These are phyloP conservation scores for Argentina anserina DNA, from an alignment of 306 rosid species.

Conservation along the genomic window DNA sequence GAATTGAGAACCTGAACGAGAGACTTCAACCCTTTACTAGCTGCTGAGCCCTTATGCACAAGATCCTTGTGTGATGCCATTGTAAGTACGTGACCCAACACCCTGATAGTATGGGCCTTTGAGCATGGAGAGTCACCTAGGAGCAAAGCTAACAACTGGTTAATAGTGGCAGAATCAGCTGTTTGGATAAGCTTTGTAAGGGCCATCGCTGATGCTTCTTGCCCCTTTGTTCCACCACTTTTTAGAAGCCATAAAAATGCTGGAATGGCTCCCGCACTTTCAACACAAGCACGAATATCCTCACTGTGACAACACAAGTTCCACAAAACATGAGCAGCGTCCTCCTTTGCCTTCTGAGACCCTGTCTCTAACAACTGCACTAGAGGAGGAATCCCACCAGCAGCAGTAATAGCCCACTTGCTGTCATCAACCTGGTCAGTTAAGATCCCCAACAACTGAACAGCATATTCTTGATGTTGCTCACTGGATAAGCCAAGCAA, in stretches of 20 bases:
- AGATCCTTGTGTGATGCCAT: conserved; percentile 70
- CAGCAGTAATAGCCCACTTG: conserved; percentile 99
- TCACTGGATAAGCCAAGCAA: conserved; percentile 82
- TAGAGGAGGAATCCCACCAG: conserved; percentile 94
- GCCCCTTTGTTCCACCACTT: conserved; percentile 81
- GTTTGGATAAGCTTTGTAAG: conserved; percentile 72
- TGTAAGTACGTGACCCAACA: conserved; percentile 83
- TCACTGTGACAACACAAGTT: conserved; percentile 94
- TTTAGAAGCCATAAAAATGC: conserved; percentile 88
- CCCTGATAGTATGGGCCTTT: conserved; percentile 68
- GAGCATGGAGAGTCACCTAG: conserved; percentile 75
- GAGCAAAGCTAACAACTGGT: conserved; percentile 84
- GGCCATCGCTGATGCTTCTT: conserved; percentile 90
- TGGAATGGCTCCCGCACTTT: conserved; percentile 73
- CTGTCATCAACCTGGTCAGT: conserved; percentile 91
- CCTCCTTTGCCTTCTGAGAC: conserved; percentile 92
- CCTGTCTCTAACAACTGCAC: conserved; percentile 93
- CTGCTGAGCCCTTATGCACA: conserved; percentile 74
- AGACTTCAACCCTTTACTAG: conserved; percentile 75
- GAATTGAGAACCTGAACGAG: conserved; percentile 84
- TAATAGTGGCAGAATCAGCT: conserved; percentile 91
- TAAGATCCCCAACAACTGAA: conserved; percentile 74
- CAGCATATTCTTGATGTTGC: conserved; percentile 96
- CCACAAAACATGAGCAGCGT: conserved; percentile 89
- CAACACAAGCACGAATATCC: conserved; percentile 88